Base-by-base conservation (phyloP, 2,329 filamentous ascomycete species). In the Neonectria punicea region DNA sequence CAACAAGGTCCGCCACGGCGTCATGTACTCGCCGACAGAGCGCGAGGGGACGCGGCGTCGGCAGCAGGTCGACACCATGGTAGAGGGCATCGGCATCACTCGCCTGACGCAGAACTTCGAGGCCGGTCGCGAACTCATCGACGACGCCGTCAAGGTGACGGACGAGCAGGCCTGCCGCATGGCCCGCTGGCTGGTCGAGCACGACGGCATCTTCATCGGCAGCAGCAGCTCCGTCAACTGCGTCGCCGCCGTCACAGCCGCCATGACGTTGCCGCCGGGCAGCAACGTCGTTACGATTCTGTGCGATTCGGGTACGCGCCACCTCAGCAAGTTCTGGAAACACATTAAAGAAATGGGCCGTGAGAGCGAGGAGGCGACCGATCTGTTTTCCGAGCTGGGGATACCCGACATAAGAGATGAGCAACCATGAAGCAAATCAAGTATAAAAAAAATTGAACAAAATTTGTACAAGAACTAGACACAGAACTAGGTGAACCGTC, bases 201-300 rank as follows among this genome's bases (percentile, higher is more conserved):
- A 94, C 68, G 96, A 99, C 78, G 96, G 96, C 8, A 90, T 99
- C 58, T 99, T 99, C 75, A 86, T 94, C 44, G 97, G 96, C 9
- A 97, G 94, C 78, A 97, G 93, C 78, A 97, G 92, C 79, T 92
- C 94, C n/a, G 95, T 99, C 57, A 99, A 99, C 78, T 97, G 94
- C 85, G 92, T 93, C 46, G 93, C 92, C 5, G 92, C 93, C 22
- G 90, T 92, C 10, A 86, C 86, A 55, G 85, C 90, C 4, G 92
- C 92, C 28, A 85, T 90, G 76, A 82, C 83, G 46, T 80, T 94
- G 66, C 87, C 87, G 5, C 77, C 80, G 58, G 86, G 84, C 14
- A 91, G 90, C 64, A 85, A 84, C 34, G 87, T 97, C 46, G 92
- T 94, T n/a, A 96, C 93, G 0, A 84, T 97, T n/a, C 81, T 96